These are phyloP conservation scores for Modicella reniformis DNA, from an alignment of 371 early-diverging fungal species.

Conservation along the genomic window DNA sequence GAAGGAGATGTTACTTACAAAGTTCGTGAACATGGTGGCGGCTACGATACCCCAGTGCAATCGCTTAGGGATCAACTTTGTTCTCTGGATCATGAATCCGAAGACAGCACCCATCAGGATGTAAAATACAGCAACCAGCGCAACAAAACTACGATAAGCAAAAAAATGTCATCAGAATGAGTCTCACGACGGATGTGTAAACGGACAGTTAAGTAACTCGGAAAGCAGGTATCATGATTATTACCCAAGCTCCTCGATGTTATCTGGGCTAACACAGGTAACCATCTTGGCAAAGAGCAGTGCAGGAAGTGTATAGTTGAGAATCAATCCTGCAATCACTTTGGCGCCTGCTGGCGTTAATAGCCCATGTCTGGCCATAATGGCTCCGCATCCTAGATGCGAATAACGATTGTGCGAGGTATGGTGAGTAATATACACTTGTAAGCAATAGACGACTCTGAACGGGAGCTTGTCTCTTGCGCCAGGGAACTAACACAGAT, in stretches of 20 bases:
- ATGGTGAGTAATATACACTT: too few species aligned
- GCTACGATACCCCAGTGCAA: constrained; percentile 48
- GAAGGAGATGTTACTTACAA: constrained; percentile 22
- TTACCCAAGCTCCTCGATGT: constrained; percentile 40
- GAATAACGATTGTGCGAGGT: not conserved
- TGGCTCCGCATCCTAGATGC: constrained; percentile 46
- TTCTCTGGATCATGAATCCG: constrained; percentile 40
- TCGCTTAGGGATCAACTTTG: constrained; percentile 40
- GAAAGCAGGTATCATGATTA: not conserved
- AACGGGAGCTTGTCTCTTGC: not conserved
- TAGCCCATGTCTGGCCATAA: constrained; percentile 52
- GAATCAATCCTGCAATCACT: constrained; percentile 42
- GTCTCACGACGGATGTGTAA: too few species aligned
- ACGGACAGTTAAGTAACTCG: too few species aligned
- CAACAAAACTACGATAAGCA: constrained; percentile 19
- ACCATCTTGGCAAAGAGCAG: constrained; percentile 54
- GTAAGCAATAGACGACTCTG: not conserved
- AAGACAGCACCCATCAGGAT: constrained; percentile 34
- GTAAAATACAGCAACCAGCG: constrained; percentile 23
- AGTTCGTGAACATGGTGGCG: constrained; percentile 53
- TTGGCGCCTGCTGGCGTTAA: constrained; percentile 47
- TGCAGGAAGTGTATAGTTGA: constrained; percentile 50
- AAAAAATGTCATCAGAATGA: not conserved
- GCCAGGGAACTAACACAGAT: not conserved
- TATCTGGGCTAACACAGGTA: constrained; percentile 35